Evolutionary conservation across 164 flowering plant genomes (phyloP).

Genomic region (Brasenia schreberi): DNA sequence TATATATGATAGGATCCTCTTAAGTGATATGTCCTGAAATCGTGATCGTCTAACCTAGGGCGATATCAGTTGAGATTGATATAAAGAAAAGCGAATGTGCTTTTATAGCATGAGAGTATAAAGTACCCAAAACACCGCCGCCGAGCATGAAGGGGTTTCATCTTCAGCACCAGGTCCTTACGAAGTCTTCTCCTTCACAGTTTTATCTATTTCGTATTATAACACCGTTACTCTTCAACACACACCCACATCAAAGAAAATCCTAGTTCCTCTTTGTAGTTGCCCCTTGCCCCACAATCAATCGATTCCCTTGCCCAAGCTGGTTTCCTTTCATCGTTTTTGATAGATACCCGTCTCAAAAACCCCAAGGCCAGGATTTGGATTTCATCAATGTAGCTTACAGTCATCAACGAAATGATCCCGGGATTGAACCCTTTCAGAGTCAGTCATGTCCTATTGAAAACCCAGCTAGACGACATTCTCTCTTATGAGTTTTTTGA

Average conservation of each 20-base stretch:
- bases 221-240: background rate
- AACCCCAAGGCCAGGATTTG: slow-evolving; percentile 72
- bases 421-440: slow-evolving; percentile 44
- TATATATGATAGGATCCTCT: too few species aligned
- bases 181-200: background rate
- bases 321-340: background rate
- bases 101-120: too few species aligned
- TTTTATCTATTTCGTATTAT: background rate
- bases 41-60: too few species aligned
- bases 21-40: too few species aligned
- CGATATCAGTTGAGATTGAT: too few species aligned
- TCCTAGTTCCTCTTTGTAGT: background rate
- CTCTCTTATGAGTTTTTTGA: slow-evolving; percentile 70
- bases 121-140: too few species aligned
- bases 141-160: background rate
- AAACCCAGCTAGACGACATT: slow-evolving; percentile 49
- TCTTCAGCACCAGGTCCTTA: background rate
- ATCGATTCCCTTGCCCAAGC: background rate
- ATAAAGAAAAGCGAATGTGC: too few species aligned
- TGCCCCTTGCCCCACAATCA: background rate
- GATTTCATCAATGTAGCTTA: slow-evolving; percentile 73
- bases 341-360: slow-evolving; percentile 12
- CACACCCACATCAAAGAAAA: background rate
- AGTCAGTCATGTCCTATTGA: slow-evolving; percentile 55
- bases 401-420: slow-evolving; percentile 41